Base-by-base conservation (phyloP, 192 early-diverging fungal genomes). In the Entomortierella chlamydospora region DNA sequence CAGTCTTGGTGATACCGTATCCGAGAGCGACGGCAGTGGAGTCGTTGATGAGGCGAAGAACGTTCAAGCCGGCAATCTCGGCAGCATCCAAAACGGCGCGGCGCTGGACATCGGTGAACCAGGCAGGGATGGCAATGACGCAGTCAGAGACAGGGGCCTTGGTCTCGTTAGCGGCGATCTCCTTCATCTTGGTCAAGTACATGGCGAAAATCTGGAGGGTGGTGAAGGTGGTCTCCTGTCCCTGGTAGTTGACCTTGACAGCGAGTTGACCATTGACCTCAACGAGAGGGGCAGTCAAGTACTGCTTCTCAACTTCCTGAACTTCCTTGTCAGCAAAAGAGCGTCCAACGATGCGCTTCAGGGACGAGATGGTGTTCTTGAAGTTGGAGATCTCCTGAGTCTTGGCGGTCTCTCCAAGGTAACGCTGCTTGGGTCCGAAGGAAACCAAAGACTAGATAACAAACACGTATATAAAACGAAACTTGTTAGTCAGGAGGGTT, bases 1-100 rank as follows among this genome's bases (percentile, higher is more conserved):
- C 97, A 39, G 87, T 88, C 88, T 97, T 97, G 81, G 97, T 99
- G 84, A 99, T 98, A 83, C 97, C 97, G 81, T 99, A 99, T 55
- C 94, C 97, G 65, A 99, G 91, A 31, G 97, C 96, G 54, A 92
- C 86, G 22, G 96, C 96, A 31, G 96, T 96, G 68, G 87, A 91
- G 74, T 99, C 97, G 87, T 98, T 97, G 70, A 99, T 85, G 61
- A 99, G 83, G 56, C 95, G 89, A 64, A 99, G 88, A 62, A 90
- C 91, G 89, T 97, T 98, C 64, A 99, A 83, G 8, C 94, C 94
- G 23, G 93, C 91, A 59, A 99, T 92, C 77, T 93, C 87, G 52
- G 94, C 87, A 17, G 96, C 97, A 81, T 95, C 91, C 64, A 94
- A 79, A 77, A 99, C 83, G 45, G 95, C 92, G 37, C 95, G 88